Evolutionary conservation across 441 rosid species (phyloP), one percentile per base, ranked within the genome.

Genomic region (Adansonia gregorii): DNA sequence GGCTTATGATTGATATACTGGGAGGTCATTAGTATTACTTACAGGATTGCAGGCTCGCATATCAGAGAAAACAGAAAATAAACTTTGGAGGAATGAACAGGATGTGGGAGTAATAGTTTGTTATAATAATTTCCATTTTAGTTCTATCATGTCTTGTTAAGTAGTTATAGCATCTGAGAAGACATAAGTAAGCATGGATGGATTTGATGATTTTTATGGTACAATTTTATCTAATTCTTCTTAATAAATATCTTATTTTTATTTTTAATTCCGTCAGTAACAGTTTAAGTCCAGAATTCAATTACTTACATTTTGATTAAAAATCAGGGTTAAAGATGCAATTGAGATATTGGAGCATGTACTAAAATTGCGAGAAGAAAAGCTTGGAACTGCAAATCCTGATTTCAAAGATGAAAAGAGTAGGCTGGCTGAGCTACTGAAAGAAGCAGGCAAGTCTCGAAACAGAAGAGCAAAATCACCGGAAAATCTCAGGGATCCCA

Each of bases 351-450:
- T 95, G 86, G 98, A 95, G 86, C 83, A 90, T 73, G 95, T 95
- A 76, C 86, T 95, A 70, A 94, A 94, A 83, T 70, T 94, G 76
- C 91, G 99, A 86, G 98, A 94, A 79, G 99, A 95, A 74, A 90
- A 91, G 88, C 97, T 94, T 0, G 99, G 99, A 65, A 95, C 83
- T 22, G 99, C 99, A 0, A 95, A 95, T 82, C 99, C 97, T 0
- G 99, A 95, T 84, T 95, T 94, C 8, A 93, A 94, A 78, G 99
- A 92, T 8, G 99, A 95, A 85, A 91, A 89, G 92, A 87, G 84
- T 68, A 86, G 99, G 81, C 81, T 95, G 67, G 91, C 94, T 0
- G 98, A 95, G 89, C 97, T 95, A 52, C 87, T 94, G 74, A 95
- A 95, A 83, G 99, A 95, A 82, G 98, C 98, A 0, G 98, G 99